Base-by-base conservation (phyloP, 257 asterid genomes). In the Nicotiana tomentosiformis region DNA sequence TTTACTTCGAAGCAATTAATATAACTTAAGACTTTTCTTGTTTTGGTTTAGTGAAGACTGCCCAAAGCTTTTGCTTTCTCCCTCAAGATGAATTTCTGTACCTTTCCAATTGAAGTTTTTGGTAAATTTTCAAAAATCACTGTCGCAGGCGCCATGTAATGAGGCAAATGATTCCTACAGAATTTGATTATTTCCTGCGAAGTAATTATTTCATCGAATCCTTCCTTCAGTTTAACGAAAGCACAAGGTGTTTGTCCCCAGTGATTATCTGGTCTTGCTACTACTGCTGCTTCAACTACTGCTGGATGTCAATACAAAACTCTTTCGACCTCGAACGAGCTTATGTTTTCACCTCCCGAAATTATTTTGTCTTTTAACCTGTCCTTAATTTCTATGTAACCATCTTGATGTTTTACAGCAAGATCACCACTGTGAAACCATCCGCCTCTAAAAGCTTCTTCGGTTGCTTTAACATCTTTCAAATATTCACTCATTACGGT, bases 1-100 rank as follows among this genome's bases (percentile, higher is more conserved):
- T 23, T 23, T 23, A 23, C 26, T 23, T 23, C 26, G 26, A 23
- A 23, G 26, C 26, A 23, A 23, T 23, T 23, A 23, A 23, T 23
- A 23, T 23, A 26, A 67, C 26, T 23, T 23, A 23, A 23, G 26
- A 23, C 26, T 23, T 23, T 23, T 23, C 26, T 23, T 23, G 26
- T 23, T 23, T 23, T 23, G 26, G 26, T 23, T 23, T 23, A 23
- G 26, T 23, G 26, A 66, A 85, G 88, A 86, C 87, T 85, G 57
- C 90, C 88, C 83, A 87, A 62, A 20, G 85, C 87, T 53, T 87
- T 85, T 32, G 86, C 87, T 70, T 87, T 87, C 60, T 85, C 87
- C 77, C 82, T 81, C 46, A 85, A 56, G 10, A 85, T 33, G 58
- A 64, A 68, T 9, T 87, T 85, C 78, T 85, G 87, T 12, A 87